phyloP scores from a whole-genome alignment of 768 basidiomycete genomes.

The Phylloporus sp. region DNA sequence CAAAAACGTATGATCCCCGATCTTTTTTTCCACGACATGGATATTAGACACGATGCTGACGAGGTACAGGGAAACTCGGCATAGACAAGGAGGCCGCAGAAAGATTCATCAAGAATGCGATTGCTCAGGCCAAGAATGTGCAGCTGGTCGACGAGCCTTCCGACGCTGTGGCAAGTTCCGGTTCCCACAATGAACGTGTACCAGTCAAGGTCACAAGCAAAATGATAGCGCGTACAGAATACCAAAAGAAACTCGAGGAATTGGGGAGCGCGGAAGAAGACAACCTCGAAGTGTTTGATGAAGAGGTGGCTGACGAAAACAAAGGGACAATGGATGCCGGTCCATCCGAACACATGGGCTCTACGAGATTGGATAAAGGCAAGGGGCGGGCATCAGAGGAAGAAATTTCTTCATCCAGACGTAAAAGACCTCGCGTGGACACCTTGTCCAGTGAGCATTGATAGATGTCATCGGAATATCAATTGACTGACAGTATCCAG shows the following conservation, averaged over 20 bases:
- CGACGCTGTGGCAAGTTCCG: constrained; percentile 11
- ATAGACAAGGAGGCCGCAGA: constrained; percentile 77
- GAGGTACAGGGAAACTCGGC: constrained; percentile 34
- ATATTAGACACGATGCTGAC: neutral
- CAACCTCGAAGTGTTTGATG: constrained; percentile 36
- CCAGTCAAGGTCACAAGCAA: constrained; percentile 63
- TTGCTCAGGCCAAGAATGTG: constrained; percentile 52
- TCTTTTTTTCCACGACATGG: neutral
- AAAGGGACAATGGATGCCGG: constrained; percentile 8
- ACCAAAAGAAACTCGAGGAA: constrained; percentile 53
- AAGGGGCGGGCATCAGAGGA: constrained; percentile 36
- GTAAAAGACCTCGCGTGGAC: constrained; percentile 53
- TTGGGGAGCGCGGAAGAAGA: constrained; percentile 40
- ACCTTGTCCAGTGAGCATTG: constrained; percentile 56
- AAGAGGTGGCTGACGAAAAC: constrained; percentile 9
- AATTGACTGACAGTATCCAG: constrained; percentile 17
- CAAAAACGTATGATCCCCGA: constrained; percentile 35
- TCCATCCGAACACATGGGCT: neutral
- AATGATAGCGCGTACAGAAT: constrained; percentile 66
- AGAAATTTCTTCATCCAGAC: constrained; percentile 32
- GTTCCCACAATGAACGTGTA: constrained; percentile 27
- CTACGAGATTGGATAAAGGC: constrained; percentile 26
- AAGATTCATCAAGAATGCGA: constrained; percentile 83
- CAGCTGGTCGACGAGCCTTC: constrained; percentile 33
- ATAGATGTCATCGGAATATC: neutral